Evolutionary conservation across 345 rosid species (phyloP).

Genomic region (Eucalyptus curtisii): DNA sequence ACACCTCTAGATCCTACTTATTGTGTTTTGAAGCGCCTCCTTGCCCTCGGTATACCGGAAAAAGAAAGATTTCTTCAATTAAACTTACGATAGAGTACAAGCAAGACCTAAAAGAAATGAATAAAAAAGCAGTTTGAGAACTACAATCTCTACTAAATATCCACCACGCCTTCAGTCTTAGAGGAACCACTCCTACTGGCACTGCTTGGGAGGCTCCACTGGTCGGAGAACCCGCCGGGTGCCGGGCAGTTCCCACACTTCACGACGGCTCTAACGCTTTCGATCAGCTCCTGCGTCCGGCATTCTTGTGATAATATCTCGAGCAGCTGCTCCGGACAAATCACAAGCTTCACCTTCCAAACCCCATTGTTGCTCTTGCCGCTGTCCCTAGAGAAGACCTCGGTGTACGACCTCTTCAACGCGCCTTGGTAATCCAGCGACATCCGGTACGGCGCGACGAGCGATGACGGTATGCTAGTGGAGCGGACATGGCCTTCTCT

Average conservation of each 20-base stretch:
- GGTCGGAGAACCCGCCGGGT: slow-evolving; percentile 26
- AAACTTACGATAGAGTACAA: neutral
- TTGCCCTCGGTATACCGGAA: neutral
- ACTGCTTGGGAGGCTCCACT: slow-evolving; percentile 40
- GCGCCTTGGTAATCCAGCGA: slow-evolving; percentile 44
- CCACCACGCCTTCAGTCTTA: slow-evolving; percentile 9
- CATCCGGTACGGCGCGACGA: slow-evolving; percentile 45
- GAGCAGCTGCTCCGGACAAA: slow-evolving; percentile 50
- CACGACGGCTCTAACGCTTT: slow-evolving; percentile 64
- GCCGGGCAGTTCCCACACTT: slow-evolving; percentile 39
- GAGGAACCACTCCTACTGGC: slow-evolving; percentile 23
- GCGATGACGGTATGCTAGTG: slow-evolving; percentile 34
- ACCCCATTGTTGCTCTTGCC: slow-evolving; percentile 7
- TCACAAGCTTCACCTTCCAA: slow-evolving; percentile 89
- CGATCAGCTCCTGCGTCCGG: slow-evolving; percentile 60
- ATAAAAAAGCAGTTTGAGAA: neutral
- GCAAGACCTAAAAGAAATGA: neutral
- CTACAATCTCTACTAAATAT: neutral
- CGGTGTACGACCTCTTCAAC: slow-evolving; percentile 60
- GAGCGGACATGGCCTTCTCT: slow-evolving; percentile 58
- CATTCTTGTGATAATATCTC: slow-evolving; percentile 57
- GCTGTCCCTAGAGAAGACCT: slow-evolving; percentile 36
- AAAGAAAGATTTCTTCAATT: neutral
- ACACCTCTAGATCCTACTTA: neutral
- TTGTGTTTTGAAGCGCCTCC: neutral